A percentile compares a stretch with the other conserved stretches of the same genome.
Conservation (phyloP, 495 filamentous ascomycete species). For the Parathielavia hyrcaniae region DNA sequence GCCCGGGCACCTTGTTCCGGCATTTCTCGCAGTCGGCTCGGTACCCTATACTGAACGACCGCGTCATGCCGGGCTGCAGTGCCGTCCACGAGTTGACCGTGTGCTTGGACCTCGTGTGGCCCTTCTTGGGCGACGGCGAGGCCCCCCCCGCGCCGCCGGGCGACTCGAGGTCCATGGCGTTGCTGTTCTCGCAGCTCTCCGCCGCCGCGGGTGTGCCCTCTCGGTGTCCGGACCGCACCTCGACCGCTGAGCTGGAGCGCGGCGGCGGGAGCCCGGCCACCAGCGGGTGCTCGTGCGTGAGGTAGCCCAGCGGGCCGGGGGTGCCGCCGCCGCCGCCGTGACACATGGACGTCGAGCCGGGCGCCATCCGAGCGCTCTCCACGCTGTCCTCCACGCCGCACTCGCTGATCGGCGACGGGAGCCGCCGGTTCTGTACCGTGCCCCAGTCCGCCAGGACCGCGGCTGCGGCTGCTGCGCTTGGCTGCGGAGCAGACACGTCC, state of each 20-base stretch:
- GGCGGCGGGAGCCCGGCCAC: conserved; percentile 19
- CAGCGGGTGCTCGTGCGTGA: conserved; percentile 37
- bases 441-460: conserved; percentile 42
- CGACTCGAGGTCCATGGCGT: conserved; percentile 29
- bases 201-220: conserved; percentile 4
- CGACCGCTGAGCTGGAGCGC: conserved; percentile 20
- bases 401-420: conserved; percentile 69
- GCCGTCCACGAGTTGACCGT: conserved; percentile 45
- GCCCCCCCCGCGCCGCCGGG: conserved; percentile 16
- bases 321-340: conserved; percentile 14
- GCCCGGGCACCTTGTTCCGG: conserved; percentile 67
- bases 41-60: conserved; percentile 75
- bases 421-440: conserved; percentile 47
- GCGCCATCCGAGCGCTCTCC: conserved; percentile 35
- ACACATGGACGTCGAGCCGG: conserved; percentile 30
- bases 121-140: conserved; percentile 36
- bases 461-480: conserved; percentile 25
- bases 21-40: conserved; percentile 84
- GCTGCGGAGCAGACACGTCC: conserved; percentile 25
- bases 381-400: conserved; percentile 48
- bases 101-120: conserved; percentile 44
- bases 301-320: conserved; percentile 29
- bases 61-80: conserved; percentile 53
- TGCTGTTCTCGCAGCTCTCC: background rate
- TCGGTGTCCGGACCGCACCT: conserved; percentile 1